A percentile compares a stretch with the other conserved stretches of the same genome.
Conservation (phyloP, 805 yeast genomes). For the Komagataella pseudopastoris region DNA sequence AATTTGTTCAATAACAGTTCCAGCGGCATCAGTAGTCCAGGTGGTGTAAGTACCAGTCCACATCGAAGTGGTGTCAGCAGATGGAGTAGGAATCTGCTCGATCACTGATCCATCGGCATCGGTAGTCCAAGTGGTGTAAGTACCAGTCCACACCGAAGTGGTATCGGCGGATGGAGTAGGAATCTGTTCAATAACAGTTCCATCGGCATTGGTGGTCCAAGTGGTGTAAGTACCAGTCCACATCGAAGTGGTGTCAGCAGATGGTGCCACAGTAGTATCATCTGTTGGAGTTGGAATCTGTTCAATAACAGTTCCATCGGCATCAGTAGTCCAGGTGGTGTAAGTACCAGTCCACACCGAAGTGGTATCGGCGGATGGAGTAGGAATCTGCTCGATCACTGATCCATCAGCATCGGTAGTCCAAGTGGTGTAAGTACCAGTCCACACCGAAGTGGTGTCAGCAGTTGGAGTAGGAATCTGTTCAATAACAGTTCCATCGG, state of each 20-base stretch:
- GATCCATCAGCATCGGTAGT: not conserved
- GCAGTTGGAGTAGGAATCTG: not conserved
- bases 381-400: not conserved
- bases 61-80: not conserved
- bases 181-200: not conserved
- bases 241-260: not conserved
- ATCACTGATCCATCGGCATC: not conserved
- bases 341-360: not conserved
- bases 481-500: not conserved
- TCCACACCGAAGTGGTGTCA: not conserved
- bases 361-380: not conserved
- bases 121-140: not conserved
- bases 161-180: not conserved
- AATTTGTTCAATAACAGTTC: not conserved
- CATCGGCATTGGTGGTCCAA: not conserved
- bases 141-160: not conserved
- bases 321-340: not conserved
- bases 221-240: not conserved
- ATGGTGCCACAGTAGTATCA: not conserved
- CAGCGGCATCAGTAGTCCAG: not conserved
- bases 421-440: not conserved
- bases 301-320: not conserved
- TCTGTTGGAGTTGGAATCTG: not conserved
- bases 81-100: not conserved
- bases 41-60: not conserved